Base-by-base conservation (phyloP, 2,329 filamentous ascomycete genomes). In the Leptographium flavum region DNA sequence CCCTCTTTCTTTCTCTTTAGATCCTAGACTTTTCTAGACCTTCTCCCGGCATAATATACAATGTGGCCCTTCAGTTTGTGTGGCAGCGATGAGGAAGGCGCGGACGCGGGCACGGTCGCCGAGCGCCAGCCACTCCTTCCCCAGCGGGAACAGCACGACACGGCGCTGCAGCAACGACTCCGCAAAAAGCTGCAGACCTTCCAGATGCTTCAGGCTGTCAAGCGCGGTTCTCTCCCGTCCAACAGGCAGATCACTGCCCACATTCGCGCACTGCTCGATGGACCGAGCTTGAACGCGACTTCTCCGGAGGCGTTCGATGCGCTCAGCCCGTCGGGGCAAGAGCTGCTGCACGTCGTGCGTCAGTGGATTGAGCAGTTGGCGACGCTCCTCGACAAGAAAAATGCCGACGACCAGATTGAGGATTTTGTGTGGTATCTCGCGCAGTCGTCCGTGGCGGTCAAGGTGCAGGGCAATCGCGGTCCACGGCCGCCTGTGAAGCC, bases 131-230 rank as follows among this genome's bases (percentile, higher is more conserved):
- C 87, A 50, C 71, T 94, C 46, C 77, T 94, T n/a, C 41, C 32
- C 39, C 5, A 27, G 19, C 4, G 13, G 10, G 19, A 84, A 87
- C 47, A 81, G 79, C 55, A 93, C 61, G 85, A 92, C 56, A 94
- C 88, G 1, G 65, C 70, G 28, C 67, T 88, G 45, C 85, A 94
- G 70, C 72, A 79, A 40, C 71, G 79, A 55, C 72, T 94, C 47
- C 85, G 90, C 57, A 79, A 90, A 61, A 95, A 94, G 69, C 74
- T 96, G 49, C 90, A 94, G 64, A 81, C 81, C 23, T 95, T 94
- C 59, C 87, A 94, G 68, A 94, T 94, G 82, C 60, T 87, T 25
- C 76, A 84, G 44, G 90, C 90, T 45, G 61, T 95, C 10, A 75
- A 76, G 1, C 76, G 85, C 56, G 90, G 90, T 6, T 95, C 80